These are phyloP conservation scores for Erodium texanum DNA, from an alignment of 441 rosid genomes.

Conservation along the genomic window DNA sequence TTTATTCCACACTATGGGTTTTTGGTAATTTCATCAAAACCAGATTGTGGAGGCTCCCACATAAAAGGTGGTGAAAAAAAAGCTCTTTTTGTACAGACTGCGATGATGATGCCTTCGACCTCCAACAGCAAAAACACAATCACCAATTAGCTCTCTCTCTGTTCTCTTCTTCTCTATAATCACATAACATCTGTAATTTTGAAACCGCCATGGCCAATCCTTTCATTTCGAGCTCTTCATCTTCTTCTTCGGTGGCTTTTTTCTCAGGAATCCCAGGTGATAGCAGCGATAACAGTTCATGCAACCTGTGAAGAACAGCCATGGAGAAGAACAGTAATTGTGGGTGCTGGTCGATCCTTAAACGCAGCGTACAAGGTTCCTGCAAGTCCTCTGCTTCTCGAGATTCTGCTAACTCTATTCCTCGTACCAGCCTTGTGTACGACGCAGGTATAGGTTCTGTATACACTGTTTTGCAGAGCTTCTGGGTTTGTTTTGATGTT, in stretches of 20 bases:
- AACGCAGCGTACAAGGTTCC: slow-evolving; percentile 38
- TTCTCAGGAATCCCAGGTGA: slow-evolving; percentile 20
- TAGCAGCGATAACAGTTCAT: slow-evolving; percentile 13
- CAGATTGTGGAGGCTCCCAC: slow-evolving; percentile 26
- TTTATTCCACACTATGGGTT: too few species aligned
- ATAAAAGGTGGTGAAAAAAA: slow-evolving; percentile 43
- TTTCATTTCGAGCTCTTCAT: background rate
- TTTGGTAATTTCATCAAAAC: too few species aligned
- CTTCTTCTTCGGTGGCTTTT: background rate
- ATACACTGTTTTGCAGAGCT: background rate
- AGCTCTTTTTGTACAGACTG: slow-evolving; percentile 55
- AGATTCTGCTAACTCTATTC: slow-evolving; percentile 46
- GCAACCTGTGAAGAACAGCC: background rate
- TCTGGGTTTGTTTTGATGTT: background rate
- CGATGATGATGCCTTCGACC: slow-evolving; percentile 46
- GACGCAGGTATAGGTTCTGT: slow-evolving; percentile 54
- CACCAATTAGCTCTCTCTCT: background rate
- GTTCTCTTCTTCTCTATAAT: background rate
- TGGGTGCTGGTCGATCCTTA: slow-evolving; percentile 59
- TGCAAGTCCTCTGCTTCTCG: slow-evolving; percentile 48
- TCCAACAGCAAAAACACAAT: background rate
- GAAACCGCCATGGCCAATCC: background rate
- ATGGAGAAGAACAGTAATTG: slow-evolving; percentile 34
- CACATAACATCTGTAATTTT: too few species aligned
- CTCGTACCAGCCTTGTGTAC: slow-evolving; percentile 66